Conservation (phyloP, 257 asterid genomes). For the Linderniella brevidens region DNA sequence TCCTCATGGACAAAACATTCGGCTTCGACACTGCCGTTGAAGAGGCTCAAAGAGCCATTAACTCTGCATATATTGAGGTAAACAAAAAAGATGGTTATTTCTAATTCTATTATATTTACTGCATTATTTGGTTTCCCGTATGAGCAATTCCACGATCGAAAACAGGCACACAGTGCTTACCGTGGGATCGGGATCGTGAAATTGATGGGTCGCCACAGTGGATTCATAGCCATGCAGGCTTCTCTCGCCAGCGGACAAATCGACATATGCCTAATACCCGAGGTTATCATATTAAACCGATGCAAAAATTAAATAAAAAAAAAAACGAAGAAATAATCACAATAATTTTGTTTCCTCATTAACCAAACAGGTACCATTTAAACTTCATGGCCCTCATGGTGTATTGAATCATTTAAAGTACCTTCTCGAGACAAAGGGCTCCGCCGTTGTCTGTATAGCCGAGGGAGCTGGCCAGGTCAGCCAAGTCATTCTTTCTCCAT, state of each 20-base stretch:
- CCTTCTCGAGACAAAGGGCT: constrained; percentile 77
- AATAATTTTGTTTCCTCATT: constrained; percentile 4
- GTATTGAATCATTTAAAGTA: constrained; percentile 64
- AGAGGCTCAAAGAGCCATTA: constrained; percentile 95
- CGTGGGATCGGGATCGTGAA: constrained; percentile 90
- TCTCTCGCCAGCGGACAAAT: constrained; percentile 98
- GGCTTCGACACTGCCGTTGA: constrained; percentile 99
- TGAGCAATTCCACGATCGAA: background rate
- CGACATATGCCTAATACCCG: constrained; percentile 88
- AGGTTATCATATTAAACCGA: constrained; percentile 27
- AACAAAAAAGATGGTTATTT: background rate
- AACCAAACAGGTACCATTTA: constrained; percentile 47
- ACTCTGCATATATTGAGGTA: constrained; percentile 90
- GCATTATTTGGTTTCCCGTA: too few relatives aligned
- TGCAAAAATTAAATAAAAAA: background rate
- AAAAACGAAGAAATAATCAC: background rate
- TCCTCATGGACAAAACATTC: constrained; percentile 91
- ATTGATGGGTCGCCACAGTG: constrained; percentile 96
- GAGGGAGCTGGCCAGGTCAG: constrained; percentile 98
- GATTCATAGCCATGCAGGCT: constrained; percentile 96
- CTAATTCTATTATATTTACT: too few relatives aligned
- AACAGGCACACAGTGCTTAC: constrained; percentile 95
- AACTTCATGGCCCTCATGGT: constrained; percentile 91
- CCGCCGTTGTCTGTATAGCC: constrained; percentile 91
- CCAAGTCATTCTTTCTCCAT: constrained; percentile 6